phyloP scores from a whole-genome alignment of 371 early-diverging fungal genomes.

The Capillidium rhysosporum region DNA sequence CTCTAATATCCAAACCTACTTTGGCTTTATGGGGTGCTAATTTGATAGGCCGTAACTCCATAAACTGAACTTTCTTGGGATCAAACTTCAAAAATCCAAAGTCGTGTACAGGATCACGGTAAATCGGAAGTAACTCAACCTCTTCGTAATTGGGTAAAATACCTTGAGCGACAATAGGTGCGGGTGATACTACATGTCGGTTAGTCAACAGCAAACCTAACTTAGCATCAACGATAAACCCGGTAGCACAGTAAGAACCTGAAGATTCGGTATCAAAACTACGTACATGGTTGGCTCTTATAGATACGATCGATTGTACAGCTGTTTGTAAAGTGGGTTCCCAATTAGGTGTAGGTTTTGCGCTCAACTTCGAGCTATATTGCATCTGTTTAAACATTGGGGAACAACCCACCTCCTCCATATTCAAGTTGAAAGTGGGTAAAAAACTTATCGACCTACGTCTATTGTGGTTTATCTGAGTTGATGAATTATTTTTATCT shows the following conservation, averaged over 20 bases:
- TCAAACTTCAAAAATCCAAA: constrained; percentile 70
- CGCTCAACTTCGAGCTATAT: no score
- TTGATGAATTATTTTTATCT: no score
- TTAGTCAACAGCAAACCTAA: constrained; percentile 80
- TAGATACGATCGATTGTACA: constrained; percentile 64
- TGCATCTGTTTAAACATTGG: no score
- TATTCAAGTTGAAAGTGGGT: no score
- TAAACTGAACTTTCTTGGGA: constrained; percentile 48
- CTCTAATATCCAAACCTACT: constrained; percentile 62
- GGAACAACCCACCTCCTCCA: no score
- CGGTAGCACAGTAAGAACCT: constrained; percentile 59
- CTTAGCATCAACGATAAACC: constrained; percentile 82
- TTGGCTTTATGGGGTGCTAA: constrained; percentile 51
- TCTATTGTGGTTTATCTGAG: no score
- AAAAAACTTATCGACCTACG: no score
- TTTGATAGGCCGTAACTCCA: constrained; percentile 41
- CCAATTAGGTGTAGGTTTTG: constrained; percentile 22
- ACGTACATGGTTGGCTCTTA: constrained; percentile 57
- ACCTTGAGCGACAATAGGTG: constrained; percentile 75
- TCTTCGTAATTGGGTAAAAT: constrained; percentile 84
- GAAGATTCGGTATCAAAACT: constrained; percentile 79
- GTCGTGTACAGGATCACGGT: constrained; percentile 63
- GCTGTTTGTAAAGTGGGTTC: constrained; percentile 48
- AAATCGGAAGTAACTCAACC: constrained; percentile 65
- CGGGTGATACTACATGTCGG: constrained; percentile 80